phyloP scores from a whole-genome alignment of 83 land plant genomes.

The Picea engelmannii region DNA sequence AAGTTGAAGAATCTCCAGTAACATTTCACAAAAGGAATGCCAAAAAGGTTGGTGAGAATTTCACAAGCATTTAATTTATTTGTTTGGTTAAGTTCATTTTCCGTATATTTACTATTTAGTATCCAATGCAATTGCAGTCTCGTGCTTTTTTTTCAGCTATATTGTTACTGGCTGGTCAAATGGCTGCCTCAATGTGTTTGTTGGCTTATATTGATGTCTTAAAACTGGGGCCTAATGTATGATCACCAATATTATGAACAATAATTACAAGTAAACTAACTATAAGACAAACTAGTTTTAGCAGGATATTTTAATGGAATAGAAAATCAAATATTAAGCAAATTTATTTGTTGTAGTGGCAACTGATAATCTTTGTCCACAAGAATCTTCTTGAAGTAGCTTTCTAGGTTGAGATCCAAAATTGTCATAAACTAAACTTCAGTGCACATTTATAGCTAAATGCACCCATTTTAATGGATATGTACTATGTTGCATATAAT shows the following conservation, averaged over 20 bases:
- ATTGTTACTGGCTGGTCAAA: not conserved
- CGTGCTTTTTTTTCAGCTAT: no score
- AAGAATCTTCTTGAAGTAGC: not conserved
- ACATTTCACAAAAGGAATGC: no score
- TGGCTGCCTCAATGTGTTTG: not conserved
- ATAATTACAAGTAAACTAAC: no score
- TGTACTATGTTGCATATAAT: no score
- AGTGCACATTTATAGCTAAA: not conserved
- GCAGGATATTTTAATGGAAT: not conserved
- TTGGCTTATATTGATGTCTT: no score
- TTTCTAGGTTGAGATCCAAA: not conserved
- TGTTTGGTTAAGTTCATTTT: no score
- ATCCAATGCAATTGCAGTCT: not conserved
- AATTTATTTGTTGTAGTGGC: not conserved
- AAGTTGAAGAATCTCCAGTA: no score
- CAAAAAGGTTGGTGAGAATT: no score
- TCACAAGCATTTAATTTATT: no score
- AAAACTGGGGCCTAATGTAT: not conserved
- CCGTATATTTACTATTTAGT: not conserved
- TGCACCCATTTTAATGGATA: no score
- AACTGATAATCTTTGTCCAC: not conserved
- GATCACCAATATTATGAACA: not conserved
- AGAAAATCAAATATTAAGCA: not conserved
- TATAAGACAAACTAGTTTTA: not conserved
- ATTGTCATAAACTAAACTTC: not conserved